Base-by-base conservation (phyloP, 2,329 filamentous ascomycete species). In the Fusarium sp. region DNA sequence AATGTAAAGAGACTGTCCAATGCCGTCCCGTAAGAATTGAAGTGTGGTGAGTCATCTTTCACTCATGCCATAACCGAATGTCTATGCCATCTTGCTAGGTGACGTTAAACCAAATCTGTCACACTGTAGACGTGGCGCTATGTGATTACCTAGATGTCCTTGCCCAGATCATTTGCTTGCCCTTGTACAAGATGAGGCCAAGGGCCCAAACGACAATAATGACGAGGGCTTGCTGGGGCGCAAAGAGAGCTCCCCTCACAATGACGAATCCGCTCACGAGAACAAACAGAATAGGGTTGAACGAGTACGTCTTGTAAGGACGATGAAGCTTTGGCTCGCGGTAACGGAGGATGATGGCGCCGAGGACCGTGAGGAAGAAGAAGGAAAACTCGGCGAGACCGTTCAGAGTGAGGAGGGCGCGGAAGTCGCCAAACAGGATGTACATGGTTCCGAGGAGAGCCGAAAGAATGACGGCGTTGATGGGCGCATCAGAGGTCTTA, bases 301-400 rank as follows among this genome's bases (percentile, higher is more conserved):
- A 27, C 0, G 90, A 75, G 15, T 82, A 80, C 0, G 90, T 87
- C 78, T 87, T 88, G 75, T 91, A 92, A 0, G 90, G 90, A 12
- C 90, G 80, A 0, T 82, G 74, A 4, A 92, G 82, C 0, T 81
- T 79, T 0, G 90, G 90, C 77, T 92, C 89, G 1, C 88, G 85
- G 65, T 85, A 86, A 14, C 90, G 86, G 50, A 92, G 80, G 17
- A 91, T 81, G 11, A 91, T 82, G 2, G 89, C 86, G 0, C 90
- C 90, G 0, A 91, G 75, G 0, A 91, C 90, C 0, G 90, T 90
- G 33, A 91, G 83, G 76, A 92, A 90, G 81, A 92, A 92, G 80
- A 92, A 92, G 0, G 90, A 87, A 78, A 90, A 92, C 74, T 90
- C 88, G 15, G 87, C 88, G 5, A 90, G 81, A 0, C 89, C 89